Evolutionary conservation across 345 rosid genomes (phyloP).

Genomic region (Abelmoschus esculentus): DNA sequence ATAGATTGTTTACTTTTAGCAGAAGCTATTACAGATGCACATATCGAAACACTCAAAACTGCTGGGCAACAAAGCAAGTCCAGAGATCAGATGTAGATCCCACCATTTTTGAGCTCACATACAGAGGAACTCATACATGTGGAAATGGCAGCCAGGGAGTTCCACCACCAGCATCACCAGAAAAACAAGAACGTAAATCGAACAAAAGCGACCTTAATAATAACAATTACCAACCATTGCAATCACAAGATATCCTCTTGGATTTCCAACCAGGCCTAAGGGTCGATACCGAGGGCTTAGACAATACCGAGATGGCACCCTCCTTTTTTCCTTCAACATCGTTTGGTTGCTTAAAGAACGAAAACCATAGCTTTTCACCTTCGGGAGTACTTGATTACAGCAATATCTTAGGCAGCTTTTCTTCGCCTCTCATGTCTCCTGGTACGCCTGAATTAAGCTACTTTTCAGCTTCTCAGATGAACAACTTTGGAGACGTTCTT

Average conservation of each 20-base stretch:
- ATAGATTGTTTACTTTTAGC: conserved; percentile 17
- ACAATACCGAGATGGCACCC: conserved; percentile 23
- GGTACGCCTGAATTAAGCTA: conserved; percentile 41
- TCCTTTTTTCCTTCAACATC: conserved; percentile 59
- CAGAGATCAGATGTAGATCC: conserved; percentile 83
- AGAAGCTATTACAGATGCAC: conserved; percentile 95
- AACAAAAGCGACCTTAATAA: conserved; percentile 8
- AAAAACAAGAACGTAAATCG: conserved; percentile 28
- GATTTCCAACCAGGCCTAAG: conserved; percentile 27
- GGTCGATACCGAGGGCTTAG: conserved; percentile 36
- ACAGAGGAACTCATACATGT: conserved; percentile 76
- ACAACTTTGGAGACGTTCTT: conserved; percentile 24
- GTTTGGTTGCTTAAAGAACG: conserved; percentile 20
- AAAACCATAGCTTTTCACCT: conserved; percentile 16
- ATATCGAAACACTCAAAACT: conserved; percentile 48
- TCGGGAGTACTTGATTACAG: conserved; percentile 18
- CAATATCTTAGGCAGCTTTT: conserved; percentile 16
- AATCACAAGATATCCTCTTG: conserved; percentile 28
- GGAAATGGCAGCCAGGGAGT: conserved; percentile 22
- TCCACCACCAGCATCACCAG: conserved; percentile 24
- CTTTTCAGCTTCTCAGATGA: conserved; percentile 24
- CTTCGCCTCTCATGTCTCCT: conserved; percentile 42
- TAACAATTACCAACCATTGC: conserved; percentile 21
- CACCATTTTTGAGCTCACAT: conserved; percentile 60
- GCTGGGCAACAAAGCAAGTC: conserved; percentile 82